Conservation (phyloP, 176 grass and related monocot genomes). For the Phragmites australis region DNA sequence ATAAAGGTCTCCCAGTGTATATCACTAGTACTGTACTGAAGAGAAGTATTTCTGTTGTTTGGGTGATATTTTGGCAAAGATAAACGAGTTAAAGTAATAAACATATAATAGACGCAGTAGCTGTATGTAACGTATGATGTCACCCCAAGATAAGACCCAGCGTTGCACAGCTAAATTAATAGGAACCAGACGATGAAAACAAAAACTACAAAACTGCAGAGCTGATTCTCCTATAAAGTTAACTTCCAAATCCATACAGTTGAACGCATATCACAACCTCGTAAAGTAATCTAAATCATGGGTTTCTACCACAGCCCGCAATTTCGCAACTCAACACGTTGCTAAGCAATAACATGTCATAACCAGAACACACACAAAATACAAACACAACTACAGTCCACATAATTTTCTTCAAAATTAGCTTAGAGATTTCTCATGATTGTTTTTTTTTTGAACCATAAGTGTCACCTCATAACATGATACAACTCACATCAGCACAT, state of each 20-base stretch:
- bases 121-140: neutral
- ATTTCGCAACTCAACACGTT: neutral
- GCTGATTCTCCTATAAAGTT: neutral
- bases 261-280: neutral
- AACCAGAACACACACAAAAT: neutral
- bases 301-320: neutral
- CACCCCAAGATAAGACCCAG: neutral
- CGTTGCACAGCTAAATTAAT: neutral
- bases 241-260: neutral
- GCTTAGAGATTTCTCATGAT: neutral
- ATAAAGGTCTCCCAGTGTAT: neutral
- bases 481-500: neutral
- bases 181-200: neutral
- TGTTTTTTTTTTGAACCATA: neutral
- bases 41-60: neutral
- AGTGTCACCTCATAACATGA: neutral
- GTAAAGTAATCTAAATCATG: too few relatives aligned
- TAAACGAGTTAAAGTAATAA: neutral
- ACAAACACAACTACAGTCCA: neutral
- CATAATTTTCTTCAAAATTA: neutral
- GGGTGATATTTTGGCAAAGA: neutral
- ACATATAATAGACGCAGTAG: neutral
- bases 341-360: neutral
- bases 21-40: neutral
- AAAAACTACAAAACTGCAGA: neutral